Conservation (phyloP, 2,329 filamentous ascomycete species). For the Xylariomycetidae sp. region DNA sequence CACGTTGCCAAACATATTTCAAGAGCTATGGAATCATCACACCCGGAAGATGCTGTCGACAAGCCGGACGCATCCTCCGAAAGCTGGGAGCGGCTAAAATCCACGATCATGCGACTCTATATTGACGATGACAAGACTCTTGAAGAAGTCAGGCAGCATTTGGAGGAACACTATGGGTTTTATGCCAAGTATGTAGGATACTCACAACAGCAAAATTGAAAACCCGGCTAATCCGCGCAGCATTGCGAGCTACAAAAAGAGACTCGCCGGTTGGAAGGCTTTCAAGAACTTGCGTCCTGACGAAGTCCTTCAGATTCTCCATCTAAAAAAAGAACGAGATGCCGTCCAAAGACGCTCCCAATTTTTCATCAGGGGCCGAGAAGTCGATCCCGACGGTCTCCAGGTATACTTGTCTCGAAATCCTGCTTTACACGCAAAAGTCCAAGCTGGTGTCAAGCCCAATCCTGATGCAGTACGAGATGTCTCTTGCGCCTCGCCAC, state of each 20-base stretch:
- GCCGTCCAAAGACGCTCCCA: slow-evolving; percentile 14
- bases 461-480: slow-evolving; percentile 20
- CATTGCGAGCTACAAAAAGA: slow-evolving; percentile 24
- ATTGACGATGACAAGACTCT: slow-evolving; percentile 25
- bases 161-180: slow-evolving; percentile 23
- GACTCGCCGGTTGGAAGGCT: slow-evolving; percentile 22
- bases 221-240: too few species aligned
- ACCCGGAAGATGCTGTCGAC: slow-evolving; percentile 9
- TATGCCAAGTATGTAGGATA: slow-evolving; percentile 23
- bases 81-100: slow-evolving; percentile 19
- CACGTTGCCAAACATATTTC: too few species aligned
- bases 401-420: slow-evolving; percentile 24
- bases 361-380: slow-evolving; percentile 21
- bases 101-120: slow-evolving; percentile 20
- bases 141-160: slow-evolving; percentile 21
- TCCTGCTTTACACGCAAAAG: slow-evolving; percentile 19
- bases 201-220: too few species aligned
- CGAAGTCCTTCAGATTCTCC: slow-evolving; percentile 24
- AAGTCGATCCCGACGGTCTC: slow-evolving; percentile 19
- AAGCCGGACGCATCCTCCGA: slow-evolving; percentile 19
- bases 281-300: slow-evolving; percentile 24
- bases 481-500: slow-evolving; percentile 19
- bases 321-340: slow-evolving; percentile 20
- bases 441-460: slow-evolving; percentile 18
- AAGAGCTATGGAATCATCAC: slow-evolving; percentile 19